phyloP scores from a whole-genome alignment of 2,329 filamentous ascomycete genomes.

The Fusarium sp. region DNA sequence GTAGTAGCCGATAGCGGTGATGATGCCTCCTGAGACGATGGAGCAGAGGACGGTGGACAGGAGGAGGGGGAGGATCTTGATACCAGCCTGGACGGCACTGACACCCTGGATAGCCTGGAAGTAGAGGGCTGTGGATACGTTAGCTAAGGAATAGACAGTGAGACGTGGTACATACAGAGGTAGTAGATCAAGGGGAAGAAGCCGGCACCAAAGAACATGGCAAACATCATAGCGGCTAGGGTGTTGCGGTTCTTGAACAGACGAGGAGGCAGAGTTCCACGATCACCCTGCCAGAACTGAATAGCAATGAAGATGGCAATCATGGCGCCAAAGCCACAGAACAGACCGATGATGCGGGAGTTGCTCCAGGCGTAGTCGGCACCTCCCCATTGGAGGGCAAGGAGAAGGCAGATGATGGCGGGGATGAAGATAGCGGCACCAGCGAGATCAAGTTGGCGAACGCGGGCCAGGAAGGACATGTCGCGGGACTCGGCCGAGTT shows the following conservation, averaged over 20 bases:
- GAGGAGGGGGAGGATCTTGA: conserved; percentile 66
- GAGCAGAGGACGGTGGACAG: conserved; percentile 63
- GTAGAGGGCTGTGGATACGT: conserved; percentile 56
- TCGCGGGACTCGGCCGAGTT: conserved; percentile 48
- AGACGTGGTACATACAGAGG: conserved; percentile 51
- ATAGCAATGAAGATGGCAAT: conserved; percentile 60
- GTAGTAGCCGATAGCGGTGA: conserved; percentile 58
- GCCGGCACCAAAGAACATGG: conserved; percentile 61
- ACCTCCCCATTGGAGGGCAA: conserved; percentile 70
- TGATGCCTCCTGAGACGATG: conserved; percentile 56
- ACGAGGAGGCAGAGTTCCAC: conserved; percentile 60
- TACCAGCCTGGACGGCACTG: conserved; percentile 64
- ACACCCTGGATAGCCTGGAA: conserved; percentile 67
- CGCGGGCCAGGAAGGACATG: conserved; percentile 50
- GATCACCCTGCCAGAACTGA: conserved; percentile 57
- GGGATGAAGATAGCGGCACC: conserved; percentile 65
- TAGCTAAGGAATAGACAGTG: conserved; percentile 4
- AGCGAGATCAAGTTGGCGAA: conserved; percentile 61
- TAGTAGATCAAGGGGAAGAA: conserved; percentile 68
- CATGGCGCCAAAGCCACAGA: conserved; percentile 62
- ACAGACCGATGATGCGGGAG: conserved; percentile 62
- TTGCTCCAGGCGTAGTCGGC: conserved; percentile 63
- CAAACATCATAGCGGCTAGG: conserved; percentile 56
- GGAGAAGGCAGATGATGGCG: conserved; percentile 63
- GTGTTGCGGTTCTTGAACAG: conserved; percentile 59